Conservation (phyloP, 2,329 filamentous ascomycete genomes). For the Penicillium italicum region DNA sequence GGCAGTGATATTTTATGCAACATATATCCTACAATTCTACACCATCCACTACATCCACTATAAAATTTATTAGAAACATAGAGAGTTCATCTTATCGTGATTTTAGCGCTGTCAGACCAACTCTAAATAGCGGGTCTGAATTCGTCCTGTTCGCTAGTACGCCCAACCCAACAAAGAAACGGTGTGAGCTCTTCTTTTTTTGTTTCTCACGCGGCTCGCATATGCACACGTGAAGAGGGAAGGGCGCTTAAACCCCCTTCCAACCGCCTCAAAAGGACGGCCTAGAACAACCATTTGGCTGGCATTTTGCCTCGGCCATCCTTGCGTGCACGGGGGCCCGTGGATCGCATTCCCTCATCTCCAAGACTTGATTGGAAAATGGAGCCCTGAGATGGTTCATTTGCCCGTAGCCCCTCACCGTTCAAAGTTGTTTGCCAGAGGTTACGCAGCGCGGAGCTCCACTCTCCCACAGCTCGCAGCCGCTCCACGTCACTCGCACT, state of each 20-base stretch:
- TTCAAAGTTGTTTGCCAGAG: slow-evolving; percentile 71
- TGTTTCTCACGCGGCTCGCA: slow-evolving; percentile 8
- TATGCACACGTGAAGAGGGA: slow-evolving; percentile 10
- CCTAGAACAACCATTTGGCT: background rate
- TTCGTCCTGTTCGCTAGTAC: background rate
- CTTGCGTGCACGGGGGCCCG: slow-evolving; percentile 21
- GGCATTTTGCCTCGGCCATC: slow-evolving; percentile 11
- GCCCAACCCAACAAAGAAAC: slow-evolving; percentile 17
- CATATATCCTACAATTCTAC: background rate
- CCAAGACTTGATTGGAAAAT: slow-evolving; percentile 33
- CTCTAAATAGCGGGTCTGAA: slow-evolving; percentile 22
- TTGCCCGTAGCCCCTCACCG: slow-evolving; percentile 61
- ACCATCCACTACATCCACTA: background rate
- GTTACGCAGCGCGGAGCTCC: slow-evolving; percentile 65
- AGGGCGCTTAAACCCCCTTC: background rate
- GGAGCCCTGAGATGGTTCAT: slow-evolving; percentile 34
- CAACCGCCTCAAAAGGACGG: background rate
- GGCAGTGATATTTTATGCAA: background rate
- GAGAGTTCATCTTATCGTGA: slow-evolving; percentile 21
- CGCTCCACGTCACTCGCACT: slow-evolving; percentile 67
- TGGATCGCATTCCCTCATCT: slow-evolving; percentile 30
- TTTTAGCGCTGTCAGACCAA: slow-evolving; percentile 24
- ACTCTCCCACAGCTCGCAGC: slow-evolving; percentile 66
- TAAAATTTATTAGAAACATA: background rate
- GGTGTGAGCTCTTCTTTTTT: slow-evolving; percentile 13